Evolutionary conservation across 2,329 filamentous ascomycete species (phyloP), one percentile per base, ranked within the genome.

Genomic region (Bipolaris oryzae): DNA sequence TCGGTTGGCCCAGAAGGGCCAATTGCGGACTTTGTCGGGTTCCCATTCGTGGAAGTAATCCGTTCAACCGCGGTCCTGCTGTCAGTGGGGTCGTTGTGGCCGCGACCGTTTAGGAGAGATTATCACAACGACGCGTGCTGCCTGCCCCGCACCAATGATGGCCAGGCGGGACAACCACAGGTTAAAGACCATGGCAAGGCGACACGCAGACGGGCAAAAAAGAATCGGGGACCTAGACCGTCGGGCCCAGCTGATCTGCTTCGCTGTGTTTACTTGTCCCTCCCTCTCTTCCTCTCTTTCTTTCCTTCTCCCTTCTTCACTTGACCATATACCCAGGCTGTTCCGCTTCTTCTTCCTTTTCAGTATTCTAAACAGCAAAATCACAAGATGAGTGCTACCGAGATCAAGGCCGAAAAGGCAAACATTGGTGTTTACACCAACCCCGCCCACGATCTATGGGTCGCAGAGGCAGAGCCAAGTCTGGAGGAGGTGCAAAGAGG

Each of bases 381-480:
- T 7, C 21, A 28, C 2, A 48, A 31, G 5, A 50, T 50, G 13
- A 57, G 45, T 18, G 50, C 35, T 10, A 75, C 80, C 13, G 70
- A 77, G 47, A 72, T 80, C 49, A 77, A 79, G 75, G 79, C 84
- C 44, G 80, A 84, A 56, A 95, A 96, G 84, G 80, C 90, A 55
- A 98, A 98, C 80, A 96, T 98, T 74, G 94, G 92, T 68, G 92
- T 98, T 65, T 98, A 90, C 83, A 98, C 94, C 50, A 96, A 98
- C 80, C 92, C 94, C 16, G 85, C 87, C 56, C 94, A 98, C 76
- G 90, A 96, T 58, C 83, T 98, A 50, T 98, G 93, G 91, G 86
- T 97, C 59, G 89, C 84, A 54, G 87, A 91, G 63, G 87, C 93
- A 11, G 83, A 86, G 67, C 94, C 94, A 4, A 88, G 85, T 42